phyloP scores from a whole-genome alignment of 2,329 filamentous ascomycete species.

The Plectosphaerella cucumerina region DNA sequence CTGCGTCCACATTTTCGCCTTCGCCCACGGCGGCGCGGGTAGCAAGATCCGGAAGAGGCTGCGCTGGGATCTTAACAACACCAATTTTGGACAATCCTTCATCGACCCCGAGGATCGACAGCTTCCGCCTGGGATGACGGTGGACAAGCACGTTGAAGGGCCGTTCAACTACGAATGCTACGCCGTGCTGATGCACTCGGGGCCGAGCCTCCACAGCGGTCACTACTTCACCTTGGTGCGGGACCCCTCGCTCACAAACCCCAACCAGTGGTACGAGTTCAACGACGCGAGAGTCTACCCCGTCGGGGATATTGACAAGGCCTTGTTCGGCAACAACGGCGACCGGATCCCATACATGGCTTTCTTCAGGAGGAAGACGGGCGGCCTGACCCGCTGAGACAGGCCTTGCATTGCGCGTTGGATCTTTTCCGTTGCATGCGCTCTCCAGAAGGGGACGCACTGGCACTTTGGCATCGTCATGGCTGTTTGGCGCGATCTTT shows the following conservation, averaged over 20 bases:
- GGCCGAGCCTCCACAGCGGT: slow-evolving; percentile 62
- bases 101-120: slow-evolving; percentile 30
- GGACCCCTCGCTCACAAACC: slow-evolving; percentile 43
- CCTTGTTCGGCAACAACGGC: slow-evolving; percentile 27
- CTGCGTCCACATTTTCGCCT: slow-evolving; percentile 63
- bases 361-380: slow-evolving; percentile 36
- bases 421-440: too few relatives aligned
- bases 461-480: too few relatives aligned
- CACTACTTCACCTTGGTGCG: slow-evolving; percentile 76
- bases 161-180: slow-evolving; percentile 82
- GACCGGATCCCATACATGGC: slow-evolving; percentile 42
- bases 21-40: slow-evolving; percentile 23
- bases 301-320: too few relatives aligned
- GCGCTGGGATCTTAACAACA: slow-evolving; percentile 69
- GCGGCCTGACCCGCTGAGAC: too few relatives aligned
- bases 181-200: slow-evolving; percentile 75
- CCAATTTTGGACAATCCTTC: slow-evolving; percentile 49
- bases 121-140: slow-evolving; percentile 11
- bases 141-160: slow-evolving; percentile 35
- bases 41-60: slow-evolving; percentile 53
- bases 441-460: too few relatives aligned
- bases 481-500: too few relatives aligned
- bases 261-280: slow-evolving; percentile 43
- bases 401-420: too few relatives aligned
- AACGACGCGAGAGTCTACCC: slow-evolving; percentile 36